Evolutionary conservation across 1,284 basidiomycete species (phyloP).

Genomic region (Vanrija sp.): DNA sequence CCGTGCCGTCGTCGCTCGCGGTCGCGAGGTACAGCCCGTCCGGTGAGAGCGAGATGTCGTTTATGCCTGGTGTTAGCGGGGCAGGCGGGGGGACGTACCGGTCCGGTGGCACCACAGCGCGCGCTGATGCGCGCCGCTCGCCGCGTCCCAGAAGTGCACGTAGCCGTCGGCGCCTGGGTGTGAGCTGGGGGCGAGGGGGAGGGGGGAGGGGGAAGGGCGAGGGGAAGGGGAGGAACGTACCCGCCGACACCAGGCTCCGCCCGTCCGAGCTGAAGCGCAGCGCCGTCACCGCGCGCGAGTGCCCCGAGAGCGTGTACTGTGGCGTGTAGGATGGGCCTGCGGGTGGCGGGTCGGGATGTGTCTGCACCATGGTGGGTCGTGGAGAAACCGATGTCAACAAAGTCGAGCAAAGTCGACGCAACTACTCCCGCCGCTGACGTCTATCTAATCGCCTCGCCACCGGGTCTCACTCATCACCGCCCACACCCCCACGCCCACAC

Average conservation of each 20-base stretch:
- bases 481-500: neutral
- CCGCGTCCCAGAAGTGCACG: slow-evolving; percentile 43
- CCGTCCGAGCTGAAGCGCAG: slow-evolving; percentile 52
- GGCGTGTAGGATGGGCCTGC: slow-evolving; percentile 24
- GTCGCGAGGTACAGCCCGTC: slow-evolving; percentile 78
- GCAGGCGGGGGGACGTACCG: slow-evolving; percentile 20
- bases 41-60: slow-evolving; percentile 79
- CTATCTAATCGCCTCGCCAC: slow-evolving; percentile 2
- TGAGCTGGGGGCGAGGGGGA: slow-evolving; percentile 7
- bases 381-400: neutral
- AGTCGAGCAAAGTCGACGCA: neutral
- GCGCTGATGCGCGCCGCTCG: slow-evolving; percentile 27
- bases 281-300: slow-evolving; percentile 48
- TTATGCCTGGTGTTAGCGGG: slow-evolving; percentile 58
- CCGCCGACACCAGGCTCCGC: slow-evolving; percentile 45
- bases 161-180: slow-evolving; percentile 44
- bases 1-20: slow-evolving; percentile 70
- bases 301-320: slow-evolving; percentile 48
- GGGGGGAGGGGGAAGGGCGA: neutral
- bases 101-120: slow-evolving; percentile 27
- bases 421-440: neutral
- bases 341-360: slow-evolving; percentile 2
- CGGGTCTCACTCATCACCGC: neutral
- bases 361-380: slow-evolving; percentile 1
- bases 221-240: slow-evolving; percentile 21